These are phyloP conservation scores for Vicia villosa DNA, from an alignment of 306 rosid genomes.

Conservation along the genomic window DNA sequence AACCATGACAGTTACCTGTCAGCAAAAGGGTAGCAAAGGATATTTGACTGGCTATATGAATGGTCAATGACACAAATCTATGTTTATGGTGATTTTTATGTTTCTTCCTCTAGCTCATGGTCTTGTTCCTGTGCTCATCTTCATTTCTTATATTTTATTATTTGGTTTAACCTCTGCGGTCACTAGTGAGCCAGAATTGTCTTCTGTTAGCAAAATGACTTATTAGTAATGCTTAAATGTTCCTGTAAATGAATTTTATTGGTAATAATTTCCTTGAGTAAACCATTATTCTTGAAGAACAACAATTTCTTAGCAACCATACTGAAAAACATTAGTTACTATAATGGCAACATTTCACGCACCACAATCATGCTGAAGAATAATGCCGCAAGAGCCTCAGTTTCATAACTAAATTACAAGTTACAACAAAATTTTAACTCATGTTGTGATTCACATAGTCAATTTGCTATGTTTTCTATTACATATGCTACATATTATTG, in stretches of 20 bases:
- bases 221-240: background rate
- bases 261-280: background rate
- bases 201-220: too few species aligned
- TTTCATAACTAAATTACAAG: background rate
- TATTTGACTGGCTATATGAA: too few species aligned
- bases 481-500: slow-evolving; percentile 33
- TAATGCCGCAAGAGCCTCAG: slow-evolving; percentile 11
- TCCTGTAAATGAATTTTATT: background rate
- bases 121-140: background rate
- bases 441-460: slow-evolving; percentile 9
- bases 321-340: background rate
- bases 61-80: too few species aligned
- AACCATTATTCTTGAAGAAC: background rate
- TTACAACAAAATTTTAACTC: slow-evolving; percentile 34
- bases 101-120: background rate
- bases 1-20: too few species aligned
- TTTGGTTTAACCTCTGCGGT: background rate
- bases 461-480: slow-evolving; percentile 33
- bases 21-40: too few species aligned
- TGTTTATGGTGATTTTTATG: too few species aligned
- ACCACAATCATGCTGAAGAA: slow-evolving; percentile 15
- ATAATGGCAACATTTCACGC: background rate
- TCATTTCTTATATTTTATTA: too few species aligned
- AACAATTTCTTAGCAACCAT: background rate
- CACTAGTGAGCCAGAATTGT: background rate